A percentile compares a stretch with the other conserved stretches of the same genome.
phyloP scores from a whole-genome alignment of 306 rosid genomes.

The Cercis canadensis region DNA sequence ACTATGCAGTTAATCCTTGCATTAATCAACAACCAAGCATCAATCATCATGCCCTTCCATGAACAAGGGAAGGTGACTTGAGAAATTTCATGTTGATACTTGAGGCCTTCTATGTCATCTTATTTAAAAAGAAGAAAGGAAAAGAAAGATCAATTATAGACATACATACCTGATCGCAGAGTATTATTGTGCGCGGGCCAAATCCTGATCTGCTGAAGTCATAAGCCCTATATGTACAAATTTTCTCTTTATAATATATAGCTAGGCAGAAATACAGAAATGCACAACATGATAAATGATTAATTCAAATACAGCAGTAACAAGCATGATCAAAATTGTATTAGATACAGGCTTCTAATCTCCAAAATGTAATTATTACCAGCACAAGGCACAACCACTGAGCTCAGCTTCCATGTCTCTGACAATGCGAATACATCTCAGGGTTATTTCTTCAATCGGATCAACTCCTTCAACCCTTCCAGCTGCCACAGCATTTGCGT shows the following conservation, averaged over 20 bases:
- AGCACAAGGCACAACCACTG: conserved; percentile 92
- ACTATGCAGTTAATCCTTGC: conserved; percentile 16
- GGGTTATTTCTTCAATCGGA: conserved; percentile 84
- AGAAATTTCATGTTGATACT: conserved; percentile 1
- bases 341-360: conserved; percentile 24
- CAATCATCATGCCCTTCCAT: conserved; percentile 28
- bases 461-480: conserved; percentile 91
- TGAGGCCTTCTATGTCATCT: conserved; percentile 27
- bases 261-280: conserved; percentile 10
- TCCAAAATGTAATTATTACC: conserved; percentile 54
- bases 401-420: conserved; percentile 80
- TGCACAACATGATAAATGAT: conserved; percentile 15
- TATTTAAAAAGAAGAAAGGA: conserved; percentile 6
- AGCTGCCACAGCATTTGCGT: conserved; percentile 86
- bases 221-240: conserved; percentile 62
- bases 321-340: conserved; percentile 13
- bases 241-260: conserved; percentile 29
- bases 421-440: conserved; percentile 93
- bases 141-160: background rate
- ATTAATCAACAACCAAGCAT: conserved; percentile 17
- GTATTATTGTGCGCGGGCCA: conserved; percentile 97
- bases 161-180: conserved; percentile 88
- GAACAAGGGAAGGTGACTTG: conserved; percentile 29
- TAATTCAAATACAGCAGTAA: conserved; percentile 30
- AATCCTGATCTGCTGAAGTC: conserved; percentile 98